Base-by-base conservation (phyloP, 495 filamentous ascomycete species). In the Aspergillus panamensis region DNA sequence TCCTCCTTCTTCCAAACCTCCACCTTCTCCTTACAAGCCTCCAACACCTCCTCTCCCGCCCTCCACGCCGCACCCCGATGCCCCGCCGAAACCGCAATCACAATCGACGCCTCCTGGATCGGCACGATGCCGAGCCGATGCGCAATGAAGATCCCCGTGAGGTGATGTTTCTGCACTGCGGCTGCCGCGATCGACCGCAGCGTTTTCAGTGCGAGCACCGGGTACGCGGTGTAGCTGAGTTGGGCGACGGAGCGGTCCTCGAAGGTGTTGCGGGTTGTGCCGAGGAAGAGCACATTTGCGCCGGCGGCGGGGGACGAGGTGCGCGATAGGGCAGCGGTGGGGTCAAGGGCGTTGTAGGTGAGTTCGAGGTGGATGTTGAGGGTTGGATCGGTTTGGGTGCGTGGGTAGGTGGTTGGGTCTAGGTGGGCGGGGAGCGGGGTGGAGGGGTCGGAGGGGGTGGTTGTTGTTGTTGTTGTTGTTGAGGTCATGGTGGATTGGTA, bases 1-100 rank as follows among this genome's bases (percentile, higher is more conserved):
- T 90, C 87, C 79, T 98, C 94, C 67, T 82, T 77, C 76, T 98
- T 98, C 94, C 94, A 98, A 48, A 98, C 86, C 81, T 98, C 94
- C 40, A 88, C 88, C 58, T 79, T 81, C 64, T 81, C 83, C 76
- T 98, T 98, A 64, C 88, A 90, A 66, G 79, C 75, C 80, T 97
- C 93, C 62, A 98, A 74, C 39, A 91, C 87, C 75, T 93, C 90
- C 77, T 97, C 93, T 0, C 90, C 94, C 0, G 85, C 95, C 62
- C 76, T 74, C 92, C 92, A 98, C 37, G 90, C 94, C 43, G 88
- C 89, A 63, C 85, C 82, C n/a, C 94, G 81, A 79, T 98, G 94
- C 43, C 89, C 84, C 20, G 88, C 78, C 50, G 88, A 89, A 13
- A 97, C 90, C 8, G 91, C 90, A 69, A 98, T 91, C 58, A 93